A percentile compares a stretch with the other conserved stretches of the same genome.
Evolutionary conservation across 179 eudicot genomes (phyloP).

Genomic region (Carnegiea gigantea): DNA sequence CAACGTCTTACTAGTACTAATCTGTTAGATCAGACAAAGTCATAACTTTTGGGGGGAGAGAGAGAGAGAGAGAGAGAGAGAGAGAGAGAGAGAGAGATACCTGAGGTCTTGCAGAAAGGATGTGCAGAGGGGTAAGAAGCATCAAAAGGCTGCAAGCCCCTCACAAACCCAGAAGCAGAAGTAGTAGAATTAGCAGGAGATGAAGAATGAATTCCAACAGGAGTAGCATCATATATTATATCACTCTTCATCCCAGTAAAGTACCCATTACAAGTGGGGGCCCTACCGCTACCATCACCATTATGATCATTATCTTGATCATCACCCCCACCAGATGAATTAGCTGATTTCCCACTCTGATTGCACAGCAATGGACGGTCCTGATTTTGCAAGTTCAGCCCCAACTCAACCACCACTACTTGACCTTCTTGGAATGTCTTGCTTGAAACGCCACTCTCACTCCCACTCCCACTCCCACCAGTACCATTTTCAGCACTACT

Average conservation of each 20-base stretch:
- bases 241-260: slow-evolving; percentile 4
- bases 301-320: not conserved
- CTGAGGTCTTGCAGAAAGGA: slow-evolving; percentile 45
- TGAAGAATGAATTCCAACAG: slow-evolving; percentile 2
- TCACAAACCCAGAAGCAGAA: slow-evolving; percentile 11
- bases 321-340: not conserved
- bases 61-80: too few relatives aligned
- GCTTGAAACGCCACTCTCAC: slow-evolving; percentile 12
- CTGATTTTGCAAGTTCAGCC: slow-evolving; percentile 11
- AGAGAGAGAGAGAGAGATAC: slow-evolving; percentile 25
- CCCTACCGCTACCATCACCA: not conserved
- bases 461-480: not conserved
- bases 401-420: slow-evolving; percentile 11
- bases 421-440: slow-evolving; percentile 11
- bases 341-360: not conserved
- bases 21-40: slow-evolving; percentile 6
- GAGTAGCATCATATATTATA: slow-evolving; percentile 14
- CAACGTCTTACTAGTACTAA: not conserved
- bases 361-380: slow-evolving; percentile 6
- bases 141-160: slow-evolving; percentile 44
- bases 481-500: not conserved
- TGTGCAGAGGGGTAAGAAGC: slow-evolving; percentile 30
- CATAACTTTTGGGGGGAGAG: not conserved
- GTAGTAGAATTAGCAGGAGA: not conserved
- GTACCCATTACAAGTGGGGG: slow-evolving; percentile 25